Conservation (phyloP, 148 eudicot genomes). For the Pouteria glomerata region DNA sequence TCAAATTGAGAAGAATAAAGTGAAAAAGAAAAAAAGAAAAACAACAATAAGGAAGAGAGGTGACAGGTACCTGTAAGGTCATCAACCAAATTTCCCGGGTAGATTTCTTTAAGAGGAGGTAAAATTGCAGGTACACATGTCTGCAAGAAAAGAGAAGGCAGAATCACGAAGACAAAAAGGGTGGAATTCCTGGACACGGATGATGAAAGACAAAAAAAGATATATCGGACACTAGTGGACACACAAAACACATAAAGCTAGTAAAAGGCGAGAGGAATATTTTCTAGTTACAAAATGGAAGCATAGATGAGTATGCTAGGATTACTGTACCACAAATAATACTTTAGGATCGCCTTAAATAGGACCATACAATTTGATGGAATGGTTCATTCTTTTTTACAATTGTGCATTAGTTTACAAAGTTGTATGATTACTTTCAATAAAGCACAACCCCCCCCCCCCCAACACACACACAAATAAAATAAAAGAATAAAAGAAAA, state of each 20-base stretch:
- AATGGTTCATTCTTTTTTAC: not conserved
- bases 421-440: not conserved
- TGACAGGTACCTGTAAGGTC: slow-evolving; percentile 62
- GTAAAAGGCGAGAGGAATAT: not conserved
- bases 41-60: not conserved
- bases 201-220: not conserved
- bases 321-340: not conserved
- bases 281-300: not conserved
- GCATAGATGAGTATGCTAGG: not conserved
- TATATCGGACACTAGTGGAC: not conserved
- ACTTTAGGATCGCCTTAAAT: not conserved
- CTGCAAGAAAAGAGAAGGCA: slow-evolving; percentile 41
- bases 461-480: too few species aligned
- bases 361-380: not conserved
- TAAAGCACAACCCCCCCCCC: not conserved
- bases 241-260: not conserved
- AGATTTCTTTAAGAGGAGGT: slow-evolving; percentile 85
- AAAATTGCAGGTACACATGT: slow-evolving; percentile 83
- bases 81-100: slow-evolving; percentile 80
- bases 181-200: not conserved
- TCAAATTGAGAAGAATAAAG: not conserved
- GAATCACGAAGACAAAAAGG: not conserved
- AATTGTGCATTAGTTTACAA: not conserved
- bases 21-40: not conserved
- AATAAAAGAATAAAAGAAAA: too few species aligned